Evolutionary conservation across 331 rosid species (phyloP).

Genomic region (Dryas integrifolia): DNA sequence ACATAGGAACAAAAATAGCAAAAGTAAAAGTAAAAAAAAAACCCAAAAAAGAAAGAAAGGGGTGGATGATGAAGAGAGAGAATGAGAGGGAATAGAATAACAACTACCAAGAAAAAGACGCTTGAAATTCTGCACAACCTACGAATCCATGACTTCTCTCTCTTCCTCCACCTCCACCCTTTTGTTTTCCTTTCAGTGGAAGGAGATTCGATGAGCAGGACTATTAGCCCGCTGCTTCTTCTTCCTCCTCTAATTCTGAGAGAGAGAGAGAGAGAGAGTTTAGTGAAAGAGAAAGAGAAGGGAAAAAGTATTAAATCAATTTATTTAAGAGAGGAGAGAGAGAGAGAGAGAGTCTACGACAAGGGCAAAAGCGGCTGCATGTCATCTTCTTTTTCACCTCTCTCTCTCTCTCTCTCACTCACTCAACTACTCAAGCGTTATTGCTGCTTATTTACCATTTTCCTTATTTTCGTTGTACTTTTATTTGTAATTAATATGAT

Average conservation of each 20-base stretch:
- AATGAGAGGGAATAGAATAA: conserved; percentile 41
- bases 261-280: neutral
- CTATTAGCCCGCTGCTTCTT: neutral
- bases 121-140: conserved; percentile 44
- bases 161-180: neutral
- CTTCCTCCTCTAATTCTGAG: neutral
- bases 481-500: neutral
- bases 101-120: conserved; percentile 50
- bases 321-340: neutral
- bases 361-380: conserved; percentile 42
- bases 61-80: conserved; percentile 17
- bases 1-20: neutral
- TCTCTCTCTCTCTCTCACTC: neutral
- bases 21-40: conserved; percentile 4
- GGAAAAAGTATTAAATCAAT: neutral
- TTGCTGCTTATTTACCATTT: no score
- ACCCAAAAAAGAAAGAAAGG: conserved; percentile 14
- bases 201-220: conserved; percentile 39
- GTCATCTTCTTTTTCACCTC: conserved; percentile 24
- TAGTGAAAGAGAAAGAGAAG: conserved; percentile 20
- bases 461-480: neutral
- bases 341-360: conserved; percentile 20
- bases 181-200: conserved; percentile 17
- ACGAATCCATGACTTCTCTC: conserved; percentile 48
- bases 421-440: neutral